Evolutionary conservation across 2,329 filamentous ascomycete genomes (phyloP), one percentile per base, ranked within the genome.

Genomic region (Sporothrix inflata): DNA sequence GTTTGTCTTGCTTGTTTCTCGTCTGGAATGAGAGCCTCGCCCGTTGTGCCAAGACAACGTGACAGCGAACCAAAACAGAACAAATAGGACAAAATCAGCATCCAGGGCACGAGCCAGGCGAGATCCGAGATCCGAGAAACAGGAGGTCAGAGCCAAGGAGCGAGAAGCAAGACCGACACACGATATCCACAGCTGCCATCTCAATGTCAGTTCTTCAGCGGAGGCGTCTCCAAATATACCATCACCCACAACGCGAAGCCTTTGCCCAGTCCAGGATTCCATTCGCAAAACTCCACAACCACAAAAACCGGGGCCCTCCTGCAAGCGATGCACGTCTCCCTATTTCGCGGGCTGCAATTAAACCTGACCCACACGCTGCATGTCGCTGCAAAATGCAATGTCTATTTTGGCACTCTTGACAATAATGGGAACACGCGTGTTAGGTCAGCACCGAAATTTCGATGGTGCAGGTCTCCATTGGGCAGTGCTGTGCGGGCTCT

Each of bases 311-410:
- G 38, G 60, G 38, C 11, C 8, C 8, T 7, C 21, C 38, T 42
- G 5, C 60, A 61, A 21, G 19, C 55, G 55, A 40, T 65, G 60
- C 60, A 65, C 11, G 60, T 65, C 60, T 65, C 12, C 38, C 38
- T 45, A 45, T 65, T 45, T 65, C 21, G 38, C 60, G 60, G 57
- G 38, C 38, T 65, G 38, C 21, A 65, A 65, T 65, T 19, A 65
- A 65, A 65, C 60, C 60, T 65, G 60, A 65, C 60, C 60, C 60
- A 63, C 60, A 57, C 21, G 1, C 27, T 57, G 14, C 9, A 24
- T 45, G 55, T 8, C 55, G 5, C 4, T 34, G 9, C 51, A 19
- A 14, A 27, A 21, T 55, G 21, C 21, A 55, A 8, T 55, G 14
- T 34, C 16, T 55, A 5, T 55, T 55, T 30, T 30, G 42, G 16